phyloP scores from a whole-genome alignment of 148 eudicot genomes.

The Chenopodium suecicum region DNA sequence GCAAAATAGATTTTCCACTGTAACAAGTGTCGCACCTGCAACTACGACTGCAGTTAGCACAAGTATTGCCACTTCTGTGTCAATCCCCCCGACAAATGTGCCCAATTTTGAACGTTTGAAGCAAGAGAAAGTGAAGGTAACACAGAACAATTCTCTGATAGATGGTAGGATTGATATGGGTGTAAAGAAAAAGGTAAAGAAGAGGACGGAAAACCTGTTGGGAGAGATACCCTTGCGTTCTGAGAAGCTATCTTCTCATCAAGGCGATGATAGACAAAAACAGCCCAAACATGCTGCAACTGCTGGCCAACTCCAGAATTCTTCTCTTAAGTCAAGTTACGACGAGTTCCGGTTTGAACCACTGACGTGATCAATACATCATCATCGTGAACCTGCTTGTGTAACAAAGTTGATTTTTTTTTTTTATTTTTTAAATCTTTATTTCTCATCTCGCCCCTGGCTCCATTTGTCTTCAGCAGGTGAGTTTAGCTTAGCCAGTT shows the following conservation, averaged over 20 bases:
- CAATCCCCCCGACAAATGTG: slow-evolving; percentile 30
- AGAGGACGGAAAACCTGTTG: slow-evolving; percentile 48
- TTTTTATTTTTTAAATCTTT: not conserved
- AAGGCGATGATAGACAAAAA: slow-evolving; percentile 48
- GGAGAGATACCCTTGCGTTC: slow-evolving; percentile 38
- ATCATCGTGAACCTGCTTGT: slow-evolving; percentile 19
- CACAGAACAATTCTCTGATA: slow-evolving; percentile 30
- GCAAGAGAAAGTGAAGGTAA: slow-evolving; percentile 59
- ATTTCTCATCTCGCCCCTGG: slow-evolving; percentile 16
- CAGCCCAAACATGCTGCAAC: slow-evolving; percentile 39
- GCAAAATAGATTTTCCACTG: slow-evolving; percentile 27
- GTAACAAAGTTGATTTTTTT: slow-evolving; percentile 21
- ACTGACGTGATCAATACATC: slow-evolving; percentile 30
- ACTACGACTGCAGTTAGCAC: not conserved
- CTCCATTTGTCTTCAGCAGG: slow-evolving; percentile 21
- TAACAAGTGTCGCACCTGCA: slow-evolving; percentile 28
- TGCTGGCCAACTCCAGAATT: slow-evolving; percentile 19
- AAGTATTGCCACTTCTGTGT: slow-evolving; percentile 20
- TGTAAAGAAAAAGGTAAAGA: slow-evolving; percentile 69
- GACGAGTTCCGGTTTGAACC: slow-evolving; percentile 38
- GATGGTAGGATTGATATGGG: slow-evolving; percentile 32
- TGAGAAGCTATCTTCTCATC: slow-evolving; percentile 42
- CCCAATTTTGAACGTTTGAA: slow-evolving; percentile 43
- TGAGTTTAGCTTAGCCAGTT: slow-evolving; percentile 24
- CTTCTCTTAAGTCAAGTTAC: slow-evolving; percentile 34